Evolutionary conservation across 208 protist genomes (phyloP).

Genomic region (Giardia muris): DNA sequence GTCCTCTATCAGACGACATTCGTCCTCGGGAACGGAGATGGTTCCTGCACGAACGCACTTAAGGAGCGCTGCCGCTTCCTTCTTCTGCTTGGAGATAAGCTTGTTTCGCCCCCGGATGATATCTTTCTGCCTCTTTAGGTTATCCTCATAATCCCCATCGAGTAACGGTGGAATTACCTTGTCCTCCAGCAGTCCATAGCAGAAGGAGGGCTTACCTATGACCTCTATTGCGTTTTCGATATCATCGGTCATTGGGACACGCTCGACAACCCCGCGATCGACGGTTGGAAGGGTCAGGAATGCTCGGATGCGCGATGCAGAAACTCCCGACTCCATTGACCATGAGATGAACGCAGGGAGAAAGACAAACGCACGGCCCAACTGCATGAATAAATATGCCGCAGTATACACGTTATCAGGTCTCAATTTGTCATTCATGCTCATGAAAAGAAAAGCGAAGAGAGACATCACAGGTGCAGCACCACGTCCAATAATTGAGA

Average conservation of each 20-base stretch:
- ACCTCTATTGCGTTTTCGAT: neutral
- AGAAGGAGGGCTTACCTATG: neutral
- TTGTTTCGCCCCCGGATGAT: neutral
- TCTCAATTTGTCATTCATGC: neutral
- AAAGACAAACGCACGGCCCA: neutral
- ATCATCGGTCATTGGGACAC: neutral
- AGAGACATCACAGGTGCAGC: conserved; percentile 7
- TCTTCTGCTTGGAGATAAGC: neutral
- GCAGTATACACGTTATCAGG: neutral
- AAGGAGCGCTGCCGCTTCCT: too few relatives aligned
- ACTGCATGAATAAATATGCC: conserved; percentile 2
- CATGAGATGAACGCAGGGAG: neutral
- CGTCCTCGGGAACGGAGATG: too few relatives aligned
- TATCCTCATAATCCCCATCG: neutral
- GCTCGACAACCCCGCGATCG: neutral
- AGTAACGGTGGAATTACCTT: neutral
- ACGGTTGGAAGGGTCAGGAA: conserved; percentile 23
- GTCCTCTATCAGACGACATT: too few relatives aligned
- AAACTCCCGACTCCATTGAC: conserved; percentile 3
- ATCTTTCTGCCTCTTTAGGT: neutral
- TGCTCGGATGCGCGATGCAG: neutral
- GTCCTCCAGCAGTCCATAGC: neutral
- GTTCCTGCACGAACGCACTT: too few relatives aligned
- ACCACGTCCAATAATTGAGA: neutral
- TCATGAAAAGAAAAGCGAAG: conserved; percentile 12